phyloP scores from a whole-genome alignment of 2,329 filamentous ascomycete species.

The Botrytis fabae region DNA sequence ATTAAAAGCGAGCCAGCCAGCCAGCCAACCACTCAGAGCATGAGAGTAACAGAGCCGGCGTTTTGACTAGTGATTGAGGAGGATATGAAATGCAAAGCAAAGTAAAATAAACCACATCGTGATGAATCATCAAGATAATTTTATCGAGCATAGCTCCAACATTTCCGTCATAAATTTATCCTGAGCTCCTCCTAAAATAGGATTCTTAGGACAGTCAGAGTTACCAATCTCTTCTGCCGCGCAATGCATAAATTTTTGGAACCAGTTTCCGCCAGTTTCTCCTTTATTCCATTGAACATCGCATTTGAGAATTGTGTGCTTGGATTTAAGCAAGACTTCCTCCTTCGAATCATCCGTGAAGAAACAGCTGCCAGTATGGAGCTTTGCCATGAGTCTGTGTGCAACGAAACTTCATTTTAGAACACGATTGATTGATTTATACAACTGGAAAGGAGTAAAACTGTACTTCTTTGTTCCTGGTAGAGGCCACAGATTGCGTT shows the following conservation, averaged over 20 bases:
- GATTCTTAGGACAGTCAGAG: not conserved
- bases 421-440: rapidly evolving
- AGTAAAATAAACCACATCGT: not conserved
- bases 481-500: not conserved
- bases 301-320: rapidly evolving
- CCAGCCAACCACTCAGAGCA: not conserved
- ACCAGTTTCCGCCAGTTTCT: rapidly evolving
- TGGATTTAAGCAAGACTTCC: rapidly evolving
- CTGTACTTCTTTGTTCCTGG: rapidly evolving
- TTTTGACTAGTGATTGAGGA: not conserved
- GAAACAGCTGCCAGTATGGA: not conserved
- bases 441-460: not conserved
- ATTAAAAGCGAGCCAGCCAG: rapidly evolving
- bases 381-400: not conserved
- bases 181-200: rapidly evolving
- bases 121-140: not conserved
- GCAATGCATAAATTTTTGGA: not conserved
- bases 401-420: rapidly evolving
- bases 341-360: not conserved
- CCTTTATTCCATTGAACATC: rapidly evolving
- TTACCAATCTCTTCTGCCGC: not conserved
- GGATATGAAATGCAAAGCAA: not conserved
- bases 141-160: rapidly evolving
- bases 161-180: rapidly evolving
- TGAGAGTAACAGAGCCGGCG: not conserved